Evolutionary conservation across 805 yeast species (phyloP).

Genomic region (Yarrowia alimentaria): DNA sequence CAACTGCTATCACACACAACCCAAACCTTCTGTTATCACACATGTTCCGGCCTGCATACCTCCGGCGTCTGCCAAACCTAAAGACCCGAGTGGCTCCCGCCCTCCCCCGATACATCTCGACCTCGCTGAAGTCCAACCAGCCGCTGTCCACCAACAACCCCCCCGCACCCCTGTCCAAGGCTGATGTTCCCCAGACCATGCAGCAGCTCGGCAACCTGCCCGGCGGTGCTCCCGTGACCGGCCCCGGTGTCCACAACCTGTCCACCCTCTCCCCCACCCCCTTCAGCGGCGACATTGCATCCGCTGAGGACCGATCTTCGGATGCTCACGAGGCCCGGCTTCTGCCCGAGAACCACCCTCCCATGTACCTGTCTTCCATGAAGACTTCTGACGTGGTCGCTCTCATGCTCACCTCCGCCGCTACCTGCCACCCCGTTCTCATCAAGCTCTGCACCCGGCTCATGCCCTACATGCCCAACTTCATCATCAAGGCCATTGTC

Average conservation of each 20-base stretch:
- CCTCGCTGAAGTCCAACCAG: constrained; percentile 16
- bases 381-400: constrained; percentile 25
- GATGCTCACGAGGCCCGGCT: constrained; percentile 16
- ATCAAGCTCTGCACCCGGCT: constrained; percentile 38
- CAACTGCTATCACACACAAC: no score
- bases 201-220: constrained; percentile 23
- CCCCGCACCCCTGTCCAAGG: constrained; percentile 13
- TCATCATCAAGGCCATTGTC: constrained; percentile 65
- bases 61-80: constrained; percentile 17
- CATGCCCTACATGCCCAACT: constrained; percentile 54
- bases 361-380: constrained; percentile 22
- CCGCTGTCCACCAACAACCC: constrained; percentile 13
- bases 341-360: constrained; percentile 20
- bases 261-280: constrained; percentile 25
- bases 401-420: constrained; percentile 37
- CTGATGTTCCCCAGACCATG: constrained; percentile 12
- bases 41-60: constrained; percentile 22
- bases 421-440: constrained; percentile 39
- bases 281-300: constrained; percentile 4
- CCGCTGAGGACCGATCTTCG: constrained; percentile 7
- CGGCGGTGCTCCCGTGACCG: constrained; percentile 23
- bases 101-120: constrained; percentile 5
- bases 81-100: no score
- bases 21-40: background rate
- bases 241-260: constrained; percentile 17